A percentile compares a stretch with the other conserved stretches of the same genome.
These are phyloP conservation scores for Endothia cerciana DNA, from an alignment of 2,329 filamentous ascomycete genomes.

Conservation along the genomic window DNA sequence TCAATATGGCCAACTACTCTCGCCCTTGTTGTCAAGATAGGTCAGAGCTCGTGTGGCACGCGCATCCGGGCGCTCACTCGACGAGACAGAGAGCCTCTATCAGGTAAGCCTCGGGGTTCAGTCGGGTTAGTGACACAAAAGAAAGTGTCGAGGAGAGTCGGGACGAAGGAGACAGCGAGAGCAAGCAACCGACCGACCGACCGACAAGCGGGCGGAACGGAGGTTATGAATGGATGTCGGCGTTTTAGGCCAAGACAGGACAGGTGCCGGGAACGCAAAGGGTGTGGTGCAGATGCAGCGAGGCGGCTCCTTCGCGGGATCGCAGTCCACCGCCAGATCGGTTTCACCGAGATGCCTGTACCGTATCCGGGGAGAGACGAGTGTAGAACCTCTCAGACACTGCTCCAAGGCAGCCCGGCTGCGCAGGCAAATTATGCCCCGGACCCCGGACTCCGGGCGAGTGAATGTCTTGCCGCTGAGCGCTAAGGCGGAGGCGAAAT, in stretches of 20 bases:
- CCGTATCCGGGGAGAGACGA: background rate
- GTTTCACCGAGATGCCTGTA: constrained; percentile 6
- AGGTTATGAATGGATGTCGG: constrained; percentile 1
- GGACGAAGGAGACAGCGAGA: background rate
- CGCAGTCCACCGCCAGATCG: constrained; percentile 13
- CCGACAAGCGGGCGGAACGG: constrained; percentile 7
- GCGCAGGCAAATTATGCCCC: background rate
- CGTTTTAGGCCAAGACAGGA: background rate
- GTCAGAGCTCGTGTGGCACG: background rate
- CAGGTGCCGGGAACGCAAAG: background rate
- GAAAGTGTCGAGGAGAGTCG: background rate
- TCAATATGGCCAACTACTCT: background rate
- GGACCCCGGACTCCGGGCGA: background rate
- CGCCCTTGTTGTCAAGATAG: background rate
- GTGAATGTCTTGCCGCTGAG: too few species aligned
- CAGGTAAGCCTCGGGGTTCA: background rate
- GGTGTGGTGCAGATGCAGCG: background rate
- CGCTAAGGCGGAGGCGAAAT: too few species aligned
- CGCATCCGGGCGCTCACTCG: background rate
- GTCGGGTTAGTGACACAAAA: background rate
- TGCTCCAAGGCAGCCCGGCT: background rate
- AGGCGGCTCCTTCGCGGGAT: background rate
- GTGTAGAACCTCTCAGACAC: constrained; percentile 4
- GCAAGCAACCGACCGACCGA: background rate
- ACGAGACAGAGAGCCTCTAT: background rate